These are phyloP conservation scores for Hypoxylon sp. DNA, from an alignment of 2,329 filamentous ascomycete species.

Conservation along the genomic window DNA sequence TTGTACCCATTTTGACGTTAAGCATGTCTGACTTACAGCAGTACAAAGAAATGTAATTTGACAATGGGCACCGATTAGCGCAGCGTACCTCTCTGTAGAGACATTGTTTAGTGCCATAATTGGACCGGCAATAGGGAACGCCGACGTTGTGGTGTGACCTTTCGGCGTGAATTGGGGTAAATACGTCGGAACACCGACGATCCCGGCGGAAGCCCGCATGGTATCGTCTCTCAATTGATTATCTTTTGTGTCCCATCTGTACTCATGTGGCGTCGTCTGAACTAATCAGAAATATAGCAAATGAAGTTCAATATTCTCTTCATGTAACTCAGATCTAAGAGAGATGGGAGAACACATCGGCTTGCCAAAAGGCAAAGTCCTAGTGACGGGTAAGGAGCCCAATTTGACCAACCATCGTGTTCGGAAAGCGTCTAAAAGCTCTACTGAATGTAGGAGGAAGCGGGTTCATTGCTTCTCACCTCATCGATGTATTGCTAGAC, in stretches of 20 bases:
- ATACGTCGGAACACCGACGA: slow-evolving; percentile 38
- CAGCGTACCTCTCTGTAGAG: neutral
- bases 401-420: neutral
- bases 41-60: neutral
- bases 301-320: neutral
- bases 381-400: slow-evolving; percentile 50
- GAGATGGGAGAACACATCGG: slow-evolving; percentile 16
- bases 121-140: neutral
- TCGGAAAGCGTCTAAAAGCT: slow-evolving; percentile 9
- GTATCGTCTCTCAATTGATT: neutral
- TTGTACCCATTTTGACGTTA: neutral
- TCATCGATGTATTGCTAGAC: slow-evolving; percentile 64
- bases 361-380: slow-evolving; percentile 42
- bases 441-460: slow-evolving; percentile 59
- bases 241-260: neutral
- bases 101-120: neutral
- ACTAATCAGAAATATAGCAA: neutral
- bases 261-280: neutral
- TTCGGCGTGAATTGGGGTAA: slow-evolving; percentile 40
- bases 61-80: neutral
- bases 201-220: slow-evolving; percentile 6
- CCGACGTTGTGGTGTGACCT: neutral
- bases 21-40: neutral
- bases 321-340: neutral
- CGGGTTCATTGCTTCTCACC: slow-evolving; percentile 69